A percentile compares a stretch with the other conserved stretches of the same genome.
phyloP scores from a whole-genome alignment of 75 land plant genomes.

The Ceratopteris richardii region DNA sequence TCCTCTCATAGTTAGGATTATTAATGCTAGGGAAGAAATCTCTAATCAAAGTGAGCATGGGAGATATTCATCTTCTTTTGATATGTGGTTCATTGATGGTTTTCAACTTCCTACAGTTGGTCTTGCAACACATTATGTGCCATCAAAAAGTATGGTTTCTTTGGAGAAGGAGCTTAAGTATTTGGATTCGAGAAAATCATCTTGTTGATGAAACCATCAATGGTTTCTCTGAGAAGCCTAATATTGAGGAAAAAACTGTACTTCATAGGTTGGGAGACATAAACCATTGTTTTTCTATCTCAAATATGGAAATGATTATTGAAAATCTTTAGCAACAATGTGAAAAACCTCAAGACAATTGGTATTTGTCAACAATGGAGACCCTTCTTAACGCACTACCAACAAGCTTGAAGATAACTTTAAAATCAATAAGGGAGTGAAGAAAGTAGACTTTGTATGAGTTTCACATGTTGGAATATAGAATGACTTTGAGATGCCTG shows the following conservation, averaged over 20 bases:
- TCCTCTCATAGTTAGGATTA: no score
- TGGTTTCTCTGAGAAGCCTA: slow-evolving; percentile 33
- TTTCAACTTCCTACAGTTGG: slow-evolving; percentile 89
- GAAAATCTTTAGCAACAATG: slow-evolving; percentile 40
- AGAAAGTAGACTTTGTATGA: slow-evolving; percentile 52
- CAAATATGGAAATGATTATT: slow-evolving; percentile 67
- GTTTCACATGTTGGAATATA: slow-evolving; percentile 62
- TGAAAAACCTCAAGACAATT: slow-evolving; percentile 26
- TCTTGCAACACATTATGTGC: slow-evolving; percentile 93
- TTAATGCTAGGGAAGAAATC: no score
- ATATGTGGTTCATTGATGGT: no score
- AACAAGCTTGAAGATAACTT: slow-evolving; percentile 59
- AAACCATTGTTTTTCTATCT: slow-evolving; percentile 55
- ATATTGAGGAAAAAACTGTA: slow-evolving; percentile 39
- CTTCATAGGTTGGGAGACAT: slow-evolving; percentile 40
- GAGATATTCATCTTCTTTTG: no score
- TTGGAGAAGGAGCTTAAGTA: slow-evolving; percentile 44
- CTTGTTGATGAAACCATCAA: slow-evolving; percentile 35
- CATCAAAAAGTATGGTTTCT: slow-evolving; percentile 40
- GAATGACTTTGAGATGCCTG: slow-evolving; percentile 50
- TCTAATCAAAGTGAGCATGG: no score
- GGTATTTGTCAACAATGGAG: slow-evolving; percentile 41
- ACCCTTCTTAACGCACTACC: slow-evolving; percentile 68
- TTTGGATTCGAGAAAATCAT: slow-evolving; percentile 27
- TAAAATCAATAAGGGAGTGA: slow-evolving; percentile 81